Percentiles rank a stretch among this genome's conserved stretches.
These are phyloP conservation scores for Lipomyces lipofer DNA, from an alignment of 805 yeast genomes.

Conservation along the genomic window DNA sequence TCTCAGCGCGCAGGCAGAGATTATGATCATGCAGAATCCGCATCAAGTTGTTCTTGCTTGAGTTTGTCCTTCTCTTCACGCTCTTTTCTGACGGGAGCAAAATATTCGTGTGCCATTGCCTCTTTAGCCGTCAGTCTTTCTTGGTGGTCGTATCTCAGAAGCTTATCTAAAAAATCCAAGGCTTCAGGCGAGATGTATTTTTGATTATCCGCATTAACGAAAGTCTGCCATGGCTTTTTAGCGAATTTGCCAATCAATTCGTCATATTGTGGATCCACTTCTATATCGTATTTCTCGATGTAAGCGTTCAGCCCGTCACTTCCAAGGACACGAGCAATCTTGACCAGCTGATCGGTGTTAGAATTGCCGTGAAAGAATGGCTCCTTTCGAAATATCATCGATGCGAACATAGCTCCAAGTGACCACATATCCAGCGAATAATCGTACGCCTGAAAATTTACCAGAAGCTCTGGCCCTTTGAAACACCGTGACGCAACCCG, in stretches of 20 bases:
- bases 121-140: slow-evolving; percentile 85
- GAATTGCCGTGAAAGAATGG: slow-evolving; percentile 92
- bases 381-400: slow-evolving; percentile 85
- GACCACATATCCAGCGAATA: slow-evolving; percentile 94
- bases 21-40: no score
- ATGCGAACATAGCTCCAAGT: slow-evolving; percentile 88
- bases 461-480: slow-evolving; percentile 89
- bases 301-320: slow-evolving; percentile 75
- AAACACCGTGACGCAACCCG: slow-evolving; percentile 91
- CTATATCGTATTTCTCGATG: slow-evolving; percentile 67
- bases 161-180: slow-evolving; percentile 75
- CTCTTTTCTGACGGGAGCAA: slow-evolving; percentile 39
- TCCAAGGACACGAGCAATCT: slow-evolving; percentile 84
- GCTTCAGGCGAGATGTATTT: slow-evolving; percentile 69
- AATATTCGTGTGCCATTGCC: slow-evolving; percentile 68
- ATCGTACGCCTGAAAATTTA: slow-evolving; percentile 84
- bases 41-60: no score
- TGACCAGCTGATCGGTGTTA: slow-evolving; percentile 86
- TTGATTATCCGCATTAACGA: slow-evolving; percentile 68
- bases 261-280: slow-evolving; percentile 72
- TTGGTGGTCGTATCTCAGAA: slow-evolving; percentile 84
- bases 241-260: slow-evolving; percentile 70
- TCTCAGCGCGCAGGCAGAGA: no score
- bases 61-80: slow-evolving; percentile 27
- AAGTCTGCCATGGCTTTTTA: slow-evolving; percentile 82